These are phyloP conservation scores for Fusarium lyarnte DNA, from an alignment of 2,329 filamentous ascomycete species.

Conservation along the genomic window DNA sequence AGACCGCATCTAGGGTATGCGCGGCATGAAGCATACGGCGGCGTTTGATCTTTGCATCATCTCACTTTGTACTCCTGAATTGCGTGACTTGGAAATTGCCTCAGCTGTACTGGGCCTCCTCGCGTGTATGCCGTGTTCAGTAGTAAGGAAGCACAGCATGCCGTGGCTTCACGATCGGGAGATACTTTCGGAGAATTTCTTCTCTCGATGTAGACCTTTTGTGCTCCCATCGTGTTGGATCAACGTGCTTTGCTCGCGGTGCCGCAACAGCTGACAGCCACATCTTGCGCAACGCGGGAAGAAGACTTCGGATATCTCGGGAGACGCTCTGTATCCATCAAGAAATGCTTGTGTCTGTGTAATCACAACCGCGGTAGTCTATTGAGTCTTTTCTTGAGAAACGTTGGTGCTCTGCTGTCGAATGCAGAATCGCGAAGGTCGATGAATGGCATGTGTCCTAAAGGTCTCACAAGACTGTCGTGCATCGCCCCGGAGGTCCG, in stretches of 20 bases:
- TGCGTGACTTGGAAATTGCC: neutral
- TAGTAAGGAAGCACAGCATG: neutral
- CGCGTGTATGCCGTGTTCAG: neutral
- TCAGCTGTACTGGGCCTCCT: neutral
- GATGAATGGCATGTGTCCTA: neutral
- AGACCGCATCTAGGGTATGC: slow-evolving; percentile 13
- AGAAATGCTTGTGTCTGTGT: neutral
- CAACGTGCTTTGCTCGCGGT: neutral
- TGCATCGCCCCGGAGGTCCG: neutral
- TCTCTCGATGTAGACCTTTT: neutral
- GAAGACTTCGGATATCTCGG: neutral
- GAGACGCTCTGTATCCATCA: neutral
- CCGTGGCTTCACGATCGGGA: neutral
- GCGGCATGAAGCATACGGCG: slow-evolving; percentile 16
- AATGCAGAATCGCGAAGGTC: neutral
- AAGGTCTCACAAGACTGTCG: neutral
- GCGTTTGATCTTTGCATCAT: slow-evolving; percentile 23
- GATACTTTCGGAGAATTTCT: neutral
- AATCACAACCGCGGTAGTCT: neutral
- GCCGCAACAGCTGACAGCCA: neutral
- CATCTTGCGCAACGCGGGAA: neutral
- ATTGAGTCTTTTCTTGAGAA: too few relatives aligned
- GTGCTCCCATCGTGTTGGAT: neutral
- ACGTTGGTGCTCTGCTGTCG: neutral
- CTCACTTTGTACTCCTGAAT: neutral